Evolutionary conservation across 2,329 filamentous ascomycete species (phyloP).

Genomic region (Parasarocladium wereldwijsianum): DNA sequence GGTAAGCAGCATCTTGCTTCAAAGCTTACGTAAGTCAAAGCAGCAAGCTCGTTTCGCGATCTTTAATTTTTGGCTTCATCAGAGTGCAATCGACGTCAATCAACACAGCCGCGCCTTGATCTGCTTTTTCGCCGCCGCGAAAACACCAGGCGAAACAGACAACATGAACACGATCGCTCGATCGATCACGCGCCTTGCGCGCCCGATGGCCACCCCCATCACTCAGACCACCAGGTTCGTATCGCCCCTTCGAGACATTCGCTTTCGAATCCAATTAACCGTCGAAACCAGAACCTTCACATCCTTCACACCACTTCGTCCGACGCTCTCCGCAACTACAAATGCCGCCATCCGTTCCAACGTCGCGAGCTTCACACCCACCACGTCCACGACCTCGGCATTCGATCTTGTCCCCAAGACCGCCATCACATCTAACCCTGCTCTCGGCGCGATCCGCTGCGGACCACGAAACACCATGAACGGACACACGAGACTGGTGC

Average conservation of each 20-base stretch:
- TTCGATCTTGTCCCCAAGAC: slow-evolving; percentile 30
- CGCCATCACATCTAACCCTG: slow-evolving; percentile 36
- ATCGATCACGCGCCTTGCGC: slow-evolving; percentile 5
- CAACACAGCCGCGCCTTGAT: too few species aligned
- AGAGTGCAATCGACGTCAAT: too few species aligned
- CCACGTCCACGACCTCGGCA: slow-evolving; percentile 9
- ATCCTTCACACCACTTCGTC: slow-evolving; percentile 35
- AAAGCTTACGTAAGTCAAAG: too few species aligned
- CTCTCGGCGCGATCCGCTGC: slow-evolving; percentile 39
- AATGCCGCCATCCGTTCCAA: slow-evolving; percentile 15
- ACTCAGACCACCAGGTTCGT: slow-evolving; percentile 3
- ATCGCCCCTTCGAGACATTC: not conserved
- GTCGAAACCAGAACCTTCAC: slow-evolving; percentile 24
- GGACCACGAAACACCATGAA: slow-evolving; percentile 45
- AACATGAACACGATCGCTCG: slow-evolving; percentile 3
- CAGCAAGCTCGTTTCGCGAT: too few species aligned
- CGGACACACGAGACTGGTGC: slow-evolving; percentile 35
- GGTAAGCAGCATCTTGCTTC: too few species aligned
- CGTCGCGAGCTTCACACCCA: slow-evolving; percentile 16
- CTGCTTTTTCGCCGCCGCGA: too few species aligned
- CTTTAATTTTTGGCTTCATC: too few species aligned
- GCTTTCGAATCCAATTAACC: not conserved
- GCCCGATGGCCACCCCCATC: slow-evolving; percentile 1
- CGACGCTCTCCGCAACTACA: slow-evolving; percentile 22
- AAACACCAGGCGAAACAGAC: too few species aligned